Evolutionary conservation across 2,329 filamentous ascomycete species (phyloP), one percentile per base, ranked within the genome.

Genomic region (Hypoxylon sp.): DNA sequence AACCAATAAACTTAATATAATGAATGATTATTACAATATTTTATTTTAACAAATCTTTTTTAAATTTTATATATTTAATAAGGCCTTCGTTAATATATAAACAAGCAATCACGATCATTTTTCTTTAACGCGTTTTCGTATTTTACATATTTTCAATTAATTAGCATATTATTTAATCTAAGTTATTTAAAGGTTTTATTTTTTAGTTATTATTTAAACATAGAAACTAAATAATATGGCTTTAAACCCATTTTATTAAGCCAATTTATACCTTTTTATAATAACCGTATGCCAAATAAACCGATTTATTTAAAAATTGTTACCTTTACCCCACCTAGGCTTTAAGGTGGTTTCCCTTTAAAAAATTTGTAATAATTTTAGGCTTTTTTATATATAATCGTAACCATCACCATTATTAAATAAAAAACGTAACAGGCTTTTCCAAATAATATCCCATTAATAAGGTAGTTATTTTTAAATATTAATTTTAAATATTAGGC

Each of bases 11-110:
- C 40, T 23, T n/a, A n/a, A 23, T 15, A 23, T 26, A 43, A n/a
- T 26, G n/a, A 18, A 26, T 26, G 40, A 26, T 43, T 26, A 43
- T 43, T 43, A 43, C 40, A n/a, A 43, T 43, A 27, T 43, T 23
- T 27, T 43, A 27, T 43, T 23, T 23, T 26, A 26, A 23, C 27
- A 23, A 43, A n/a, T 43, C 26, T 29, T 29, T 11, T 29, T 11
- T 29, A 23, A 43, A 11, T 18, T 26, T 23, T 43, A 43, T 27
- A 43, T 26, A 43, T 43, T 43, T n/a, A 23, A 43, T 23, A 43
- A n/a, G 23, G 40, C 40, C n/a, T 43, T 23, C 40, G 40, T 23
- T 43, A 23, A 23, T 23, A 43, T 23, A 43, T 43, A 26, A 23
- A 43, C 10, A 27, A 43, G 23, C 27, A 23, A 43, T 11, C 27